Conservation (phyloP, 2,329 filamentous ascomycete species). For the Colletotrichum somersetense region DNA sequence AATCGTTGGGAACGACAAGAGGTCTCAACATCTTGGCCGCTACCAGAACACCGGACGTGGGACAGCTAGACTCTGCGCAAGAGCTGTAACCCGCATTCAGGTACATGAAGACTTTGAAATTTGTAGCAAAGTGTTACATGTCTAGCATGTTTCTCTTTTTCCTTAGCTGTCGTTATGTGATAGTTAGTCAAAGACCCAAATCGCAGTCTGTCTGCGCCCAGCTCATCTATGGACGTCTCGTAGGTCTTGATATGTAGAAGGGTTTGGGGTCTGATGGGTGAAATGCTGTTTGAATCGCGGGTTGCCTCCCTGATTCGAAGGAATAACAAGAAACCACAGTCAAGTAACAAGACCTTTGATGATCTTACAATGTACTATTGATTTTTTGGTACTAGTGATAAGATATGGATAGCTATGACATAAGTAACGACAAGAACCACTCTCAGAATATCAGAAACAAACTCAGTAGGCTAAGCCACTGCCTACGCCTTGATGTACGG, state of each 20-base stretch:
- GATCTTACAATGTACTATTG: neutral
- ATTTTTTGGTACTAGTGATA: neutral
- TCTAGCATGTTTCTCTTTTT: no score
- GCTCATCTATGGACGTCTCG: neutral
- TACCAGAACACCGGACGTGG: neutral
- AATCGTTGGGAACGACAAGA: neutral
- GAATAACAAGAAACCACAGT: neutral
- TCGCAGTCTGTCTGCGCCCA: neutral
- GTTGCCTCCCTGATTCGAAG: neutral
- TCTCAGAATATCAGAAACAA: neutral
- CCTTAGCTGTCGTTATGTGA: no score
- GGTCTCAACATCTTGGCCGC: neutral
- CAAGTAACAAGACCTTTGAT: neutral
- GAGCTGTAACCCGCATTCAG: neutral
- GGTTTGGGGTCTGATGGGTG: neutral
- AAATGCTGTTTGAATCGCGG: neutral
- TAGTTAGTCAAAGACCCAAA: no score
- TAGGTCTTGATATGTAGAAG: no score
- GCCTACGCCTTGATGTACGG: constrained; percentile 52
- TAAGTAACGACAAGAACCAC: neutral
- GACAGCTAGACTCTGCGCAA: neutral
- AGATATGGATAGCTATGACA: neutral
- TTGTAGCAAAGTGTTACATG: neutral
- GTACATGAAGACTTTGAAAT: neutral
- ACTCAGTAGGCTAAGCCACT: neutral